phyloP scores from a whole-genome alignment of 2,329 filamentous ascomycete species.

The Phialemoniopsis sp. region DNA sequence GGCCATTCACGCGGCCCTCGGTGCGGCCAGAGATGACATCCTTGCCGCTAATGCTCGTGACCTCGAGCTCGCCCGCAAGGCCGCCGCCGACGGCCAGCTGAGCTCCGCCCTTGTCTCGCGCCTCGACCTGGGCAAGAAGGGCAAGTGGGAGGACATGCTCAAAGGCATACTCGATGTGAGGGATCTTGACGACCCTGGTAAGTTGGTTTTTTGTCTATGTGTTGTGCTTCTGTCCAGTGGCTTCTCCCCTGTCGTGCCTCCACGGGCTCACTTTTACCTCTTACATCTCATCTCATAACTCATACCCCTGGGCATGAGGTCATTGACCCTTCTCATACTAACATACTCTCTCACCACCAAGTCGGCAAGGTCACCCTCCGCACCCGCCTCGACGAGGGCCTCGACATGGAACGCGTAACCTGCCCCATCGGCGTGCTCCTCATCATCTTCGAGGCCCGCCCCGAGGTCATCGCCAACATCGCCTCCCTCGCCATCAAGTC shows the following conservation, averaged over 20 bases:
- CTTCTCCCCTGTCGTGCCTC: too few relatives aligned
- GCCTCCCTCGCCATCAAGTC: constrained; percentile 94
- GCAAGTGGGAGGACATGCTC: constrained; percentile 98
- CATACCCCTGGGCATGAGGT: too few relatives aligned
- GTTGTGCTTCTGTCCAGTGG: neutral
- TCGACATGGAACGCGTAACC: constrained; percentile 81
- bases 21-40: constrained; percentile 66
- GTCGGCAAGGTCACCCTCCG: constrained; percentile 82
- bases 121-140: constrained; percentile 77
- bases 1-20: constrained; percentile 75
- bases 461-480: constrained; percentile 98
- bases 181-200: constrained; percentile 79
- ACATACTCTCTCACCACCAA: constrained; percentile 24
- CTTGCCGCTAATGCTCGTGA: constrained; percentile 84
- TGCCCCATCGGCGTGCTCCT: constrained; percentile 96
- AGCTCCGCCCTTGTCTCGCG: constrained; percentile 82
- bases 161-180: constrained; percentile 89
- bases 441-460: constrained; percentile 96
- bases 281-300: too few relatives aligned
- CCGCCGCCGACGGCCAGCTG: constrained; percentile 70
- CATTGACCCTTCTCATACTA: too few relatives aligned
- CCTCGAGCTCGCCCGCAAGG: constrained; percentile 67
- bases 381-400: constrained; percentile 80
- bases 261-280: too few relatives aligned
- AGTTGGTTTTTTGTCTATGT: constrained; percentile 22